Conservation (phyloP, 768 basidiomycete species). For the Mycena leptocephala region DNA sequence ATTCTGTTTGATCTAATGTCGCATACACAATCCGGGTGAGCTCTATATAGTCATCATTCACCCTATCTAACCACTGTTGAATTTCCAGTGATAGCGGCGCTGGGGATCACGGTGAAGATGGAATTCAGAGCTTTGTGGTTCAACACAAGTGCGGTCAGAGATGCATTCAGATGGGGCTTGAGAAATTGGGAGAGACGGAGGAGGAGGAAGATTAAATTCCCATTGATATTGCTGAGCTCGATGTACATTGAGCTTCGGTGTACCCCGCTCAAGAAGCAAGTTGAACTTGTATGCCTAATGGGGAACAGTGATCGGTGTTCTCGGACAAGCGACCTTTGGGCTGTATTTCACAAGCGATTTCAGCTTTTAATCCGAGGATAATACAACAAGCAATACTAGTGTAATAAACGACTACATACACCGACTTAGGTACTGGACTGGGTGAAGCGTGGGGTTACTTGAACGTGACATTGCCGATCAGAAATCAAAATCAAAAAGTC, state of each 20-base stretch:
- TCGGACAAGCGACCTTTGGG: neutral
- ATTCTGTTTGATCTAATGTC: constrained; percentile 11
- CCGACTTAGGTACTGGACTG: too few relatives aligned
- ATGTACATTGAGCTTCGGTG: neutral
- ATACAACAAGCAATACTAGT: too few relatives aligned
- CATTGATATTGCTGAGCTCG: neutral
- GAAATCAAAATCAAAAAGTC: too few relatives aligned
- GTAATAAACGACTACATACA: too few relatives aligned
- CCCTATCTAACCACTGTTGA: neutral
- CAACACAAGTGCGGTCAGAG: constrained; percentile 2
- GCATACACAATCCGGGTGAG: neutral
- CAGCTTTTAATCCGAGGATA: neutral
- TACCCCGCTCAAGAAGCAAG: neutral
- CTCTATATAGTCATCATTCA: neutral
- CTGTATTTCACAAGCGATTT: neutral
- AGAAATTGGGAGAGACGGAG: neutral
- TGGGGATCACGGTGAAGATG: neutral
- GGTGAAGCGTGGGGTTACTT: too few relatives aligned
- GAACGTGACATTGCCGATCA: too few relatives aligned
- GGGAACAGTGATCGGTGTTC: neutral
- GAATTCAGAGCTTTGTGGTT: neutral
- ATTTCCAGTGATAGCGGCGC: constrained; percentile 1
- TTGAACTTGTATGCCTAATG: neutral
- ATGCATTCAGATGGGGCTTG: constrained; percentile 1
- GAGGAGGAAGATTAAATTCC: constrained; percentile 4